A percentile compares a stretch with the other conserved stretches of the same genome.
Conservation (phyloP, 768 basidiomycete genomes). For the Auriscalpium vulgare region DNA sequence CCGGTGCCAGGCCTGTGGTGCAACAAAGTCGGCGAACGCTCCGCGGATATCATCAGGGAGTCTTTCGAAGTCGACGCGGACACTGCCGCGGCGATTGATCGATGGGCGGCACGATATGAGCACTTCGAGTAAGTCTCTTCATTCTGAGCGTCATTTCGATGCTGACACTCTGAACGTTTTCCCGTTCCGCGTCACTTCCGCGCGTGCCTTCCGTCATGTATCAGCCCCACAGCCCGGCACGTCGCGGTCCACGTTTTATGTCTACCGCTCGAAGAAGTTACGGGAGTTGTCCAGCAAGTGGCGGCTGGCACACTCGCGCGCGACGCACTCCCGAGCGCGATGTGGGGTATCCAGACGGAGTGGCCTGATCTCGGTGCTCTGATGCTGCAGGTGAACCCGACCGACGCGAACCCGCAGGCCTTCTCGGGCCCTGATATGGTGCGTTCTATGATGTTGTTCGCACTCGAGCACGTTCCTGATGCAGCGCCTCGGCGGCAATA, state of each 20-base stretch:
- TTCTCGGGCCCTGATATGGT: slow-evolving; percentile 11
- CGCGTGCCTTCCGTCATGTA: not conserved
- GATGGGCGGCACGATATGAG: slow-evolving; percentile 5
- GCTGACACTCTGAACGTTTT: not conserved
- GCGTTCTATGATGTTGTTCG: not conserved
- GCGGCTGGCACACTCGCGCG: slow-evolving; percentile 1
- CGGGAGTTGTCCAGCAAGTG: not conserved
- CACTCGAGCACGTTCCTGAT: too few relatives aligned
- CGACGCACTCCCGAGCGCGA: slow-evolving; percentile 5
- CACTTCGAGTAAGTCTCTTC: slow-evolving; percentile 7
- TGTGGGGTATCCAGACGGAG: slow-evolving; percentile 2
- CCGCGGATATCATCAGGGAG: not conserved
- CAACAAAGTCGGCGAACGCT: slow-evolving; percentile 8
- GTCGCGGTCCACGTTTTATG: slow-evolving; percentile 10
- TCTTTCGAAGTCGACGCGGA: slow-evolving; percentile 7
- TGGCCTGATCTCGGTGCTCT: slow-evolving; percentile 10
- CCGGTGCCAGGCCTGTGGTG: slow-evolving; percentile 9
- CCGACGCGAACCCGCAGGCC: slow-evolving; percentile 2
- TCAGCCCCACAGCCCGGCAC: slow-evolving; percentile 3
- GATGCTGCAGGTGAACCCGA: slow-evolving; percentile 6
- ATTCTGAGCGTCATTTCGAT: not conserved
- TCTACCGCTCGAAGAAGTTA: slow-evolving; percentile 2
- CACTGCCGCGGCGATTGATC: slow-evolving; percentile 2
- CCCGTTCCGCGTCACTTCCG: too few relatives aligned
- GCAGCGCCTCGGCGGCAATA: too few relatives aligned